phyloP scores from a whole-genome alignment of 345 rosid species.

The Odontarrhena argentea region DNA sequence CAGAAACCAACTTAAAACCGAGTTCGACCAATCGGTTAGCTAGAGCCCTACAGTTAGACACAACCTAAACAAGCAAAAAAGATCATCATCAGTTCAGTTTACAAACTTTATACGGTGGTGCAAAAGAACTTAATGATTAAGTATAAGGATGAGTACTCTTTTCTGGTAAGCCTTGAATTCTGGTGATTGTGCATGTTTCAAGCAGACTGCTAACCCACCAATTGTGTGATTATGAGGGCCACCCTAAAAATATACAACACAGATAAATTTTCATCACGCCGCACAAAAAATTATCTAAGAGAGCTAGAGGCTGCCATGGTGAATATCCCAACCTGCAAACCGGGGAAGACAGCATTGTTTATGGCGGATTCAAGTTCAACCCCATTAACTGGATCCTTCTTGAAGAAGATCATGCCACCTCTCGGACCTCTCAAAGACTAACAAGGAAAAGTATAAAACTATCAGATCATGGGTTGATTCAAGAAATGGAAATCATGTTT shows the following conservation, averaged over 20 bases:
- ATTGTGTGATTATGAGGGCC: conserved; percentile 98
- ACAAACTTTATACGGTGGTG: neutral
- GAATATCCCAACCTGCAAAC: conserved; percentile 66
- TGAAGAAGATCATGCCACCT: conserved; percentile 99
- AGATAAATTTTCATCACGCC: neutral
- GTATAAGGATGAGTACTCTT: conserved; percentile 47
- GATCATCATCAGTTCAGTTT: neutral
- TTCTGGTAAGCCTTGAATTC: conserved; percentile 78
- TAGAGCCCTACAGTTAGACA: conserved; percentile 76
- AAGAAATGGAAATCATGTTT: neutral
- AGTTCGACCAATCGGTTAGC: conserved; percentile 69
- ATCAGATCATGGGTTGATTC: neutral
- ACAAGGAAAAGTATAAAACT: conserved; percentile 5
- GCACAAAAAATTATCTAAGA: conserved; percentile 1
- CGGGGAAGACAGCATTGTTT: conserved; percentile 95
- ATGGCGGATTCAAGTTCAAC: conserved; percentile 81
- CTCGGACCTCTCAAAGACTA: conserved; percentile 98
- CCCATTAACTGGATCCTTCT: conserved; percentile 73
- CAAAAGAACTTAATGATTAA: conserved; percentile 4
- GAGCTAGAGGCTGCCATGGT: neutral
- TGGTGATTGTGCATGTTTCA: conserved; percentile 77
- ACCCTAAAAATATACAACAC: conserved; percentile 56
- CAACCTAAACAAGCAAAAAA: conserved; percentile 53
- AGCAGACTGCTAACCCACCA: conserved; percentile 86
- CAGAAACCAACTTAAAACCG: conserved; percentile 84